These are phyloP conservation scores for Verticillium nubilum DNA, from an alignment of 2,329 filamentous ascomycete genomes.

Conservation along the genomic window DNA sequence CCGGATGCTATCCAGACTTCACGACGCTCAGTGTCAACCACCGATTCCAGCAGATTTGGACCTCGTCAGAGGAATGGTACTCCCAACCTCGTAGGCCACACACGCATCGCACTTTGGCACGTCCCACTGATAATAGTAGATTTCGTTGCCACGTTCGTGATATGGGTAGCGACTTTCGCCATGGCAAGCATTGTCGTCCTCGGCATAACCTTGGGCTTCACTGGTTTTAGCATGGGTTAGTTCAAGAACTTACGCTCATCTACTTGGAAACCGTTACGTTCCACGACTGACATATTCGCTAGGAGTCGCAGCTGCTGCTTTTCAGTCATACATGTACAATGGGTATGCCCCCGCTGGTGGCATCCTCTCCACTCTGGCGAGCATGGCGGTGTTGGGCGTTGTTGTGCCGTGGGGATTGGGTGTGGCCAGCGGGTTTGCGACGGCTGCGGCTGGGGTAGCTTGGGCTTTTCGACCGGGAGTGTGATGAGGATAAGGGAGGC, in stretches of 20 bases:
- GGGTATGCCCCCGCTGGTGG: constrained; percentile 14
- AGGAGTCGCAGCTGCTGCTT: not conserved
- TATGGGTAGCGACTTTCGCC: not conserved
- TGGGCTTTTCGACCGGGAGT: not conserved
- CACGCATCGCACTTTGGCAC: not conserved
- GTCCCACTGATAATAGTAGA: not conserved
- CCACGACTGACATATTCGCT: no score
- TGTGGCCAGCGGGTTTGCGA: no score
- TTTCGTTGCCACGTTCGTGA: not conserved
- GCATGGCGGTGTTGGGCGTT: constrained; percentile 13
- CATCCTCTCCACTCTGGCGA: constrained; percentile 15
- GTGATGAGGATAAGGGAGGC: no score
- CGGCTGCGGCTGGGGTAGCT: not conserved
- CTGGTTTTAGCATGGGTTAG: no score
- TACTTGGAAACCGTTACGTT: no score
- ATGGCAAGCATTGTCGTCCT: not conserved
- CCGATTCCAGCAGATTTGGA: not conserved
- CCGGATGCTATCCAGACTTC: not conserved
- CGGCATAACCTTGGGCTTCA: not conserved
- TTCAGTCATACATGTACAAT: constrained; percentile 15
- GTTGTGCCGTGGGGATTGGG: no score
- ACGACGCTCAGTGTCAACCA: not conserved
- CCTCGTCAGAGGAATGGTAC: not conserved
- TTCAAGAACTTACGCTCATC: no score
- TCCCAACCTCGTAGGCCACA: not conserved